phyloP scores from a whole-genome alignment of 495 filamentous ascomycete genomes.

The Xylaria sp. region DNA sequence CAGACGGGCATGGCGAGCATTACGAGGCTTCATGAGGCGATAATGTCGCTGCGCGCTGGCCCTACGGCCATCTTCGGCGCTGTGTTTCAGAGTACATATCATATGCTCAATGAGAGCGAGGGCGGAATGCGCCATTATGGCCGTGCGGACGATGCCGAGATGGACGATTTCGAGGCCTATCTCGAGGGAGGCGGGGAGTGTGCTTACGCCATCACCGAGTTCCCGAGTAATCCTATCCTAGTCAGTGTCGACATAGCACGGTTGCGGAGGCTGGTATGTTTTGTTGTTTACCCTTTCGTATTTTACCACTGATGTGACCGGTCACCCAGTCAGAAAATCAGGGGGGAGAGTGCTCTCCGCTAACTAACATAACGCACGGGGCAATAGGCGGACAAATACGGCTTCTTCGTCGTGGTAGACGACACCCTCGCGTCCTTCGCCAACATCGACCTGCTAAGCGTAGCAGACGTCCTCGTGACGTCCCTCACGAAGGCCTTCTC shows the following conservation, averaged over 20 bases:
- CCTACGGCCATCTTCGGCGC: conserved; percentile 43
- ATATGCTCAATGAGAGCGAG: conserved; percentile 40
- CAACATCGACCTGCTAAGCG: conserved; percentile 53
- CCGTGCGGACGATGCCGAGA: conserved; percentile 38
- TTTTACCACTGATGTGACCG: neutral
- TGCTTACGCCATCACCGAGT: conserved; percentile 51
- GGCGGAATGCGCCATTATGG: conserved; percentile 48
- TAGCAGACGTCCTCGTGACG: conserved; percentile 54
- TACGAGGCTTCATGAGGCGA: conserved; percentile 31
- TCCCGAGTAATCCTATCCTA: conserved; percentile 56
- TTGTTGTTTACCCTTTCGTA: neutral
- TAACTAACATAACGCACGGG: neutral
- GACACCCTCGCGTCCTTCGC: conserved; percentile 58
- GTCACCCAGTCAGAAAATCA: neutral
- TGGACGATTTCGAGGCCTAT: conserved; percentile 50
- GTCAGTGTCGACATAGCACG: conserved; percentile 51
- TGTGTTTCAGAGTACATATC: conserved; percentile 46
- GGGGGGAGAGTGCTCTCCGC: neutral
- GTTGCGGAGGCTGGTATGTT: conserved; percentile 40
- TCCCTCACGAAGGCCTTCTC: conserved; percentile 59
- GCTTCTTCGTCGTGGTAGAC: conserved; percentile 56
- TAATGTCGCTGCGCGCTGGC: conserved; percentile 28
- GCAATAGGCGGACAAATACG: conserved; percentile 50
- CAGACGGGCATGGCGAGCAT: conserved; percentile 58
- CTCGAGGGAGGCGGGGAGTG: conserved; percentile 36